Evolutionary conservation across 768 basidiomycete genomes (phyloP).

Genomic region (Cystofilobasidium bisporidii): DNA sequence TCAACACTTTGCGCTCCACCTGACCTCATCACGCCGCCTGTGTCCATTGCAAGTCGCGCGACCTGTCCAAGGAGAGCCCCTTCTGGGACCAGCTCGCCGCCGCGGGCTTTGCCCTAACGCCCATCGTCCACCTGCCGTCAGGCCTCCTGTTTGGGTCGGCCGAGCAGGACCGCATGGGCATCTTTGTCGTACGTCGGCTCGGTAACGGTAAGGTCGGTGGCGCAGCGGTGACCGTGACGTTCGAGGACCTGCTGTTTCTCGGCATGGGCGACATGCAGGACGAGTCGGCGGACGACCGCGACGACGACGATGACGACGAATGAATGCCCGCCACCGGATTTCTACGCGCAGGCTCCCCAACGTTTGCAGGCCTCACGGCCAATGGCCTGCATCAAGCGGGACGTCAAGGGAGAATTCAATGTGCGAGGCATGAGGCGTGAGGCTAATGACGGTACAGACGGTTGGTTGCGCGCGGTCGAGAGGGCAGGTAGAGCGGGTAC

Average conservation of each 20-base stretch:
- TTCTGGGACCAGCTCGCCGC: constrained; percentile 11
- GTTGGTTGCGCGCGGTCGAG: too few species aligned
- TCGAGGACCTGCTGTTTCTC: constrained; percentile 17
- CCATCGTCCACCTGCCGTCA: not conserved
- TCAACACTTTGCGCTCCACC: too few species aligned
- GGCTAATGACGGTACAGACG: too few species aligned
- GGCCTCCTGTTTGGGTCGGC: not conserved
- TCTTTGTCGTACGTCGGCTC: not conserved
- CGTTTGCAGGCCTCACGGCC: too few species aligned
- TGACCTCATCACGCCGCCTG: not conserved
- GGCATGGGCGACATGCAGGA: not conserved
- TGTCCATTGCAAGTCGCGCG: not conserved
- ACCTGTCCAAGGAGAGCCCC: constrained; percentile 3
- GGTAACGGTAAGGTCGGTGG: not conserved
- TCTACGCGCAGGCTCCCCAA: too few species aligned
- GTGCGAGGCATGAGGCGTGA: too few species aligned
- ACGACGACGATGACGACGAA: too few species aligned
- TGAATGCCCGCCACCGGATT: too few species aligned
- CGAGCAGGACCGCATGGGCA: not conserved
- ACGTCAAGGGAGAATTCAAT: too few species aligned
- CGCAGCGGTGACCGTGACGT: not conserved
- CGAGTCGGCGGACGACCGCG: not conserved
- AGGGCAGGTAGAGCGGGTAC: too few species aligned
- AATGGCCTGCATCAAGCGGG: too few species aligned
- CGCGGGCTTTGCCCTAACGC: not conserved